Base-by-base conservation (phyloP, 257 asterid genomes). In the Dorcoceras hygrometricum region DNA sequence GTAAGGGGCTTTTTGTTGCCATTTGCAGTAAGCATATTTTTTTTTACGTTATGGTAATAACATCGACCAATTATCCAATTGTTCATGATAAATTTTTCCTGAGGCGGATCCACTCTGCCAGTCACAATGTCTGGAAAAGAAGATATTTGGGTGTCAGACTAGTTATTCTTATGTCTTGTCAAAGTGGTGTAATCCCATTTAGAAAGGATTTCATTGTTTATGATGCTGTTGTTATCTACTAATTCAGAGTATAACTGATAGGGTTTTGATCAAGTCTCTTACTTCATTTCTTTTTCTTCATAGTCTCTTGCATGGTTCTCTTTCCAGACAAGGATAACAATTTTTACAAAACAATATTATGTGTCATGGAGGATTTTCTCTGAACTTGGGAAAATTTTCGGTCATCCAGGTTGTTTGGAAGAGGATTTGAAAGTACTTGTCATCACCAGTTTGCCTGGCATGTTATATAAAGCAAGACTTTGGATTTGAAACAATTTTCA, bases 361-460 rank as follows among this genome's bases (percentile, higher is more conserved):
- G 57, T 14, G n/a, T 18, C 19, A 23, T 56, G 54, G 28, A 23
- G 59, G 24, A 14, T 54, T 63, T 71, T 39, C 50, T 39, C 50
- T 14, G 4, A n/a, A 39, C 50, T 39, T 39, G 6, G 14, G 50
- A 39, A 39, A 39, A 39, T 72, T 26, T 54, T 8, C 12, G n/a
- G 54, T 4, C 20, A 39, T 39, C n/a, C 50, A 39, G 50, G 50
- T 46, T 50, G 54, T 4, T 18, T 69, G n/a, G 32, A 24, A 46
- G 28, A 65, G 51, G 27, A 19, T 56, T 48, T 34, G 24, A 19
- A 29, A 56, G 36, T 5, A 9, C 69, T 57, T 25, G 39, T 39
- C 19, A 43, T 57, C 36, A 54, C 71, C 24, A 19, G 63, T 29
- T 59, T 29, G 48, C 66, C 62, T 63, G 32, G 34, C 27, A 60